Percentiles rank a stretch among this genome's conserved stretches.
phyloP scores from a whole-genome alignment of 139 green algal species.

The Ettlia oleoabundans region DNA sequence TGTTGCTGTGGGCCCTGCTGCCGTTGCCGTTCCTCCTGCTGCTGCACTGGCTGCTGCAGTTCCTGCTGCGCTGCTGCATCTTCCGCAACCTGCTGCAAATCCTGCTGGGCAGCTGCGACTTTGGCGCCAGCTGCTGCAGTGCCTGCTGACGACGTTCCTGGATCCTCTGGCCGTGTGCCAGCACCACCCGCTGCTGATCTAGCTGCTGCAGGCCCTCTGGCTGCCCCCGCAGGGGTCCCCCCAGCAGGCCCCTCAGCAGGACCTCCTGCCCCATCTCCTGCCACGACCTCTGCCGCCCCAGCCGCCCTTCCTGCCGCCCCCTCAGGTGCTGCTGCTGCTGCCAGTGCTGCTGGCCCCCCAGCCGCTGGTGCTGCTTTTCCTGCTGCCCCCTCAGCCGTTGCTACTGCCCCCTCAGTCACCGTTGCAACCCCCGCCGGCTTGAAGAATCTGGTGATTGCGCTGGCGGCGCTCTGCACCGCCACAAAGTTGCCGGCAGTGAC shows the following conservation, averaged over 20 bases:
- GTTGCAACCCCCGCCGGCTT: neutral
- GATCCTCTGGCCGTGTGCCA: no score
- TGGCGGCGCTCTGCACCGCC: slow-evolving; percentile 48
- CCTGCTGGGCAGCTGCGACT: neutral
- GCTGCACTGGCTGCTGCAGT: neutral
- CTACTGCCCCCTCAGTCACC: neutral
- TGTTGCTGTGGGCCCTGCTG: no score
- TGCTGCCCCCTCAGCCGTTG: neutral
- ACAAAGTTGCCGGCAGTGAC: slow-evolving; percentile 60
- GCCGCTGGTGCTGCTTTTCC: no score
- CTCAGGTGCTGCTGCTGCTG: neutral
- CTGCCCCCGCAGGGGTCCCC: neutral
- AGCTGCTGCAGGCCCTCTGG: neutral
- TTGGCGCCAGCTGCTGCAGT: neutral
- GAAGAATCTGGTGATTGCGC: slow-evolving; percentile 60
- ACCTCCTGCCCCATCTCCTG: no score
- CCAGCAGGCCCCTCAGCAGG: no score
- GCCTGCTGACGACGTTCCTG: no score
- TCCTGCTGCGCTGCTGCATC: no score
- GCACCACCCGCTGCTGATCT: no score
- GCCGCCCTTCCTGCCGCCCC: no score
- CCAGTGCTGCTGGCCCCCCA: neutral
- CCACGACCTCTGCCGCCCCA: no score
- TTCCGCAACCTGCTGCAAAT: neutral
- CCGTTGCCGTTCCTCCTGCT: neutral